These are phyloP conservation scores for Botrytis cinerea DNA, from an alignment of 2,329 filamentous ascomycete genomes.

Conservation along the genomic window DNA sequence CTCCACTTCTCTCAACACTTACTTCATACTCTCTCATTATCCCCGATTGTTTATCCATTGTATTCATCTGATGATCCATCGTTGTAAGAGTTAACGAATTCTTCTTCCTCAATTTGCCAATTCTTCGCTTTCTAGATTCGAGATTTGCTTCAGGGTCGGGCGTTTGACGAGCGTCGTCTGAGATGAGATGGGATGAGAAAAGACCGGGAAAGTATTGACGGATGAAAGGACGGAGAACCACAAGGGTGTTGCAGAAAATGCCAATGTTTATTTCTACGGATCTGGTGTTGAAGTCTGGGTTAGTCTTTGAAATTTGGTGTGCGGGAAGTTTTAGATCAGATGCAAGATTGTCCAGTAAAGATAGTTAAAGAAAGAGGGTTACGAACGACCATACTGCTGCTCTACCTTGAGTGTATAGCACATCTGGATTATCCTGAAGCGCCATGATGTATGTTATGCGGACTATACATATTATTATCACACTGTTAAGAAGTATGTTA, in stretches of 20 bases:
- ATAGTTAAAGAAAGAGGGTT: neutral
- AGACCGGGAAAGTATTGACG: neutral
- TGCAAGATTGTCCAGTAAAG: too few relatives aligned
- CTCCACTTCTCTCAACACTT: neutral
- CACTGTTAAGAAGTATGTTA: neutral
- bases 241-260: conserved; percentile 2
- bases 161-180: neutral
- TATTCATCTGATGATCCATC: neutral
- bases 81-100: neutral
- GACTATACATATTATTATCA: conserved; percentile 5
- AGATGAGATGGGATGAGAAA: neutral
- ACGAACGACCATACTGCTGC: conserved; percentile 14
- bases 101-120: neutral
- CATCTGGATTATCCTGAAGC: neutral
- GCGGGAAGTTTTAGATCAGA: neutral
- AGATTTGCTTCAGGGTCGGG: neutral
- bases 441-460: conserved; percentile 10
- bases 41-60: neutral
- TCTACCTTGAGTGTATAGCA: conserved; percentile 6
- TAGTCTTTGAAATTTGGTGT: neutral
- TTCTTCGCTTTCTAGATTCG: neutral
- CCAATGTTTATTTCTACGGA: conserved; percentile 1
- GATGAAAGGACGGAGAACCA: neutral
- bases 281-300: neutral
- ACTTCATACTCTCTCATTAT: neutral